Base-by-base conservation (phyloP, 140 eudicot genomes). In the Flaveria floridana region DNA sequence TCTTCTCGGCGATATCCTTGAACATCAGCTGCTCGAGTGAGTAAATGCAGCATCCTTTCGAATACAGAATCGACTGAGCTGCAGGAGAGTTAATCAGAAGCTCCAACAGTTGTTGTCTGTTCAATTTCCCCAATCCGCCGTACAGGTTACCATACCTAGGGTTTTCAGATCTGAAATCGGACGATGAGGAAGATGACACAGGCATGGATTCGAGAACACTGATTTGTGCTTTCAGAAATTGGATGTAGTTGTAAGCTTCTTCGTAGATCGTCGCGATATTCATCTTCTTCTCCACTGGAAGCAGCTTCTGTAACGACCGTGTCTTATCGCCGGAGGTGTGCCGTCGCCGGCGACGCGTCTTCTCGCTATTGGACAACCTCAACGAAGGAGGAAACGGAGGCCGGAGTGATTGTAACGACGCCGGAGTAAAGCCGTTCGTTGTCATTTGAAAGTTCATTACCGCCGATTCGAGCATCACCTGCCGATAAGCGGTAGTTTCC, bases 141-240 rank as follows among this genome's bases (percentile, higher is more conserved):
- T 63, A 75, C 1, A 8, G 37, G 23, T 68, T 65, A 0, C 42
- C 28, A 48, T 3, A 28, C 39, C 74, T 34, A 72, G 44, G 50
- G 65, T 23, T 59, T 66, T 41, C 71, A 41, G 78, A 74, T 58
- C 72, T 79, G 47, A 76, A 68, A 65, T 70, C 46, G 10, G 70
- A 58, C 41, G 16, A 23, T 13, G 66, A 46, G 23, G 53, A 20
- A 26, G 73, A 23, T 1, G 50, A 65, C 7, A 61, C 20, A 15
- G 98, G 91, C 98, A 92, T 92, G 5, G 84, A 52, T 68, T 84
- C 77, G 28, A 89, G 85, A 7, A 53, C 90, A 57, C 58, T 26
- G 64, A 92, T 67, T 70, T 92, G 97, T 55, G 96, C 90, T 78
- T 84, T 65, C 8, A 87, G 85, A 65, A 84, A 92, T 72, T 75